Conservation (phyloP, 2,329 filamentous ascomycete genomes). For the Claviceps arundinis region DNA sequence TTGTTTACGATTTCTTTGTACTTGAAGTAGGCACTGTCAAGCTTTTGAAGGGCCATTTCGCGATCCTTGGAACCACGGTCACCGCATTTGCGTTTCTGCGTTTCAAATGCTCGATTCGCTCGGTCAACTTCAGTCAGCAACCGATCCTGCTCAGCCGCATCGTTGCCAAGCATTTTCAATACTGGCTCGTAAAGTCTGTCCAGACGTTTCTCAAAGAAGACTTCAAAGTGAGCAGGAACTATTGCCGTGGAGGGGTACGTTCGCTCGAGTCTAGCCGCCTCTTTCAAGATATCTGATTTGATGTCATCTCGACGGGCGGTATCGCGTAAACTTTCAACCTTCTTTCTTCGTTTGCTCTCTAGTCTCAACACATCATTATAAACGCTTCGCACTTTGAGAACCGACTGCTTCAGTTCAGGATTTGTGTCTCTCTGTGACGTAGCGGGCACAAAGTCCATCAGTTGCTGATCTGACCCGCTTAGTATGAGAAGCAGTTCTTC, state of each 20-base stretch:
- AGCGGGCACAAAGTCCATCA: conserved; percentile 83
- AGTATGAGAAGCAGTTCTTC: conserved; percentile 65
- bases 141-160: conserved; percentile 63
- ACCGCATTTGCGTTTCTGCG: conserved; percentile 54
- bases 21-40: conserved; percentile 87
- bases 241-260: conserved; percentile 75
- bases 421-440: conserved; percentile 69
- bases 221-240: conserved; percentile 80
- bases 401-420: conserved; percentile 65
- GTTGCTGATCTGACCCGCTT: conserved; percentile 62
- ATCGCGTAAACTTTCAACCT: conserved; percentile 64
- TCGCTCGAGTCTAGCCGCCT: conserved; percentile 74
- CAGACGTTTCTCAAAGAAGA: conserved; percentile 73
- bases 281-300: conserved; percentile 66
- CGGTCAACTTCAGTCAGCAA: conserved; percentile 56
- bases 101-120: conserved; percentile 66
- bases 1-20: conserved; percentile 95
- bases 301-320: conserved; percentile 83
- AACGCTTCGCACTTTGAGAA: conserved; percentile 60
- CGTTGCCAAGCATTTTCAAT: conserved; percentile 54
- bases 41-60: conserved; percentile 70
- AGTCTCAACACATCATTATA: conserved; percentile 78
- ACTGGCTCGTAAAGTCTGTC: conserved; percentile 67
- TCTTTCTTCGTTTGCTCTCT: conserved; percentile 67
- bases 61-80: conserved; percentile 53